These are phyloP conservation scores for Tinospora cordifolia DNA, from an alignment of 164 flowering plant species.

Conservation along the genomic window DNA sequence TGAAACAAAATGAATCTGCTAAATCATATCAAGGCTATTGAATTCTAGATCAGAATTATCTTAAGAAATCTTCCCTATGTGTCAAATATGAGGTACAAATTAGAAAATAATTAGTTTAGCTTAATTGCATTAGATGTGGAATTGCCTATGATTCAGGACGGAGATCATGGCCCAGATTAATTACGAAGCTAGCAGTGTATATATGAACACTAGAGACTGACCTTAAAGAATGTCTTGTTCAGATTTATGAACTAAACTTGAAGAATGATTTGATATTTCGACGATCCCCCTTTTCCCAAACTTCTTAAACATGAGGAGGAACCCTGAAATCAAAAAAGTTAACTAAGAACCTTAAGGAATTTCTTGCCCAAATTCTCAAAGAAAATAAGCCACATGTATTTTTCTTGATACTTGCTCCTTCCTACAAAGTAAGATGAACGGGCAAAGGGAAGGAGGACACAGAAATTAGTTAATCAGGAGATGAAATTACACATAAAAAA, in stretches of 20 bases:
- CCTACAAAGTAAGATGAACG: neutral
- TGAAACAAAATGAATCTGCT: too few species aligned
- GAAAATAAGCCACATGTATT: neutral
- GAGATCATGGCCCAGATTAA: neutral
- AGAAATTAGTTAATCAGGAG: neutral
- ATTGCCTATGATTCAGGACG: neutral
- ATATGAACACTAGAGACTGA: neutral
- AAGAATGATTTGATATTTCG: neutral
- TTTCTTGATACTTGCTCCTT: conserved; percentile 7
- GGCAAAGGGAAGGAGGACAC: neutral
- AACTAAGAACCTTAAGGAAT: neutral
- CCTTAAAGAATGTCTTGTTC: neutral
- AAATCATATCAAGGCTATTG: neutral
- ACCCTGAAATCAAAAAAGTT: neutral
- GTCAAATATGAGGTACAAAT: neutral
- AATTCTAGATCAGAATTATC: neutral
- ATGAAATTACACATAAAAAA: neutral
- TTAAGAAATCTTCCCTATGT: neutral
- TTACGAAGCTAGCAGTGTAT: neutral
- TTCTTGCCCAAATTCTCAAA: conserved; percentile 3
- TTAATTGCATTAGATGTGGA: neutral
- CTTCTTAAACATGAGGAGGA: conserved; percentile 1
- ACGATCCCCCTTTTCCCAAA: conserved; percentile 1
- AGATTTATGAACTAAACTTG: neutral
- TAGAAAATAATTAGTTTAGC: too few species aligned